Evolutionary conservation across 306 rosid species (phyloP).

Genomic region (Cicer cuneatum): DNA sequence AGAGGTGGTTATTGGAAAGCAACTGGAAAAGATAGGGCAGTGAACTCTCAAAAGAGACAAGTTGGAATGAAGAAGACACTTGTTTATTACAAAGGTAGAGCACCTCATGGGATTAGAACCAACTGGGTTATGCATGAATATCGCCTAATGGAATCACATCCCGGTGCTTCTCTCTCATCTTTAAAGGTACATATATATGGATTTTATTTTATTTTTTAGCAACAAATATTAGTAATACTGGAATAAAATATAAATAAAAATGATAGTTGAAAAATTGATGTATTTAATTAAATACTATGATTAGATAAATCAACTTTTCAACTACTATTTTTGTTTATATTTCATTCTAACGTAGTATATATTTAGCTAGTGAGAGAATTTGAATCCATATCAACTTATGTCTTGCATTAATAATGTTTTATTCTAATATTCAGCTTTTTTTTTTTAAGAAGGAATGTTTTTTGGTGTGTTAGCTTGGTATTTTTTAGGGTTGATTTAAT

Average conservation of each 20-base stretch:
- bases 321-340: too few relatives aligned
- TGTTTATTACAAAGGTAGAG: constrained; percentile 90
- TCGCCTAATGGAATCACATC: constrained; percentile 65
- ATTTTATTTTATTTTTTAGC: background rate
- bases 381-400: too few relatives aligned
- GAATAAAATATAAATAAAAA: too few relatives aligned
- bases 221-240: background rate
- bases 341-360: too few relatives aligned
- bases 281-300: too few relatives aligned
- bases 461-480: background rate
- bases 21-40: constrained; percentile 86
- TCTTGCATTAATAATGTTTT: background rate
- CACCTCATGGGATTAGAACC: constrained; percentile 92
- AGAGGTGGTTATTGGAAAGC: constrained; percentile 96
- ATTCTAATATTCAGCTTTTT: background rate
- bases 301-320: too few relatives aligned
- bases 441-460: background rate
- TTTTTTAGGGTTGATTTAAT: background rate
- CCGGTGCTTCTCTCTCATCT: constrained; percentile 57
- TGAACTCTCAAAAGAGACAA: constrained; percentile 63
- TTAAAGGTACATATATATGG: constrained; percentile 60
- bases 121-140: constrained; percentile 99
- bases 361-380: too few relatives aligned
- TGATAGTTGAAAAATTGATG: too few relatives aligned
- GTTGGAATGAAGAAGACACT: constrained; percentile 96